A percentile compares a stretch with the other conserved stretches of the same genome.
These are phyloP conservation scores for Lentinus polychrous DNA, from an alignment of 1,284 basidiomycete genomes.

Conservation along the genomic window DNA sequence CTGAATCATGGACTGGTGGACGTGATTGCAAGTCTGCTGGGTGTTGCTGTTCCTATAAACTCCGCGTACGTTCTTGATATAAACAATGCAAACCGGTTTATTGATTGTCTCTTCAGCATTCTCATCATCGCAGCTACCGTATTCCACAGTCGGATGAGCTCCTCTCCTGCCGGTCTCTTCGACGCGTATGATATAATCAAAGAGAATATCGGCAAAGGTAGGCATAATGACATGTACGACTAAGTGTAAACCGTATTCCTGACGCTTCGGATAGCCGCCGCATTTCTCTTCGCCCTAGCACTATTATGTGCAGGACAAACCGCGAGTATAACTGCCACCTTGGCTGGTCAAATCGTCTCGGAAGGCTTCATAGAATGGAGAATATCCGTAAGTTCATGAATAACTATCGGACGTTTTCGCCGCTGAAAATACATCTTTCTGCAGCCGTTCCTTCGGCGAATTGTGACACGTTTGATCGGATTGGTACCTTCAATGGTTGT, in stretches of 20 bases:
- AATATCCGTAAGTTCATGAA: slow-evolving; percentile 53
- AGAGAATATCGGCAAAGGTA: slow-evolving; percentile 59
- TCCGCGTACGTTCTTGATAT: slow-evolving; percentile 29
- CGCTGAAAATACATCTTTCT: slow-evolving; percentile 1
- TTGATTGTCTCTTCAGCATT: slow-evolving; percentile 14
- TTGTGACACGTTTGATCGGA: slow-evolving; percentile 80
- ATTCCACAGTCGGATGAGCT: slow-evolving; percentile 19
- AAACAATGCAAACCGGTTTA: neutral
- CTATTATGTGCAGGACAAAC: slow-evolving; percentile 88
- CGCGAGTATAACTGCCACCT: slow-evolving; percentile 86
- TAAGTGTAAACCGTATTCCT: too few relatives aligned
- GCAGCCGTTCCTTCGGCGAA: slow-evolving; percentile 73
- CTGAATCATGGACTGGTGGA: slow-evolving; percentile 69
- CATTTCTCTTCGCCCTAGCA: slow-evolving; percentile 80
- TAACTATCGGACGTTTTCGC: neutral
- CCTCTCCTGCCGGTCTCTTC: slow-evolving; percentile 66
- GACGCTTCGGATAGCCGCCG: slow-evolving; percentile 46
- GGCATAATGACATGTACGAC: too few relatives aligned
- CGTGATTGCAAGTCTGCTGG: slow-evolving; percentile 55
- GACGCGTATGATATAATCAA: slow-evolving; percentile 76
- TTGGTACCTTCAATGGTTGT: slow-evolving; percentile 88
- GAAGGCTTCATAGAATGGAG: slow-evolving; percentile 94
- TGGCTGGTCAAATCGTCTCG: slow-evolving; percentile 88
- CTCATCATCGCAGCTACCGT: slow-evolving; percentile 24
- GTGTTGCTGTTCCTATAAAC: slow-evolving; percentile 84